phyloP scores from a whole-genome alignment of 129 eudicot genomes.

The Helichrysum umbraculigerum region DNA sequence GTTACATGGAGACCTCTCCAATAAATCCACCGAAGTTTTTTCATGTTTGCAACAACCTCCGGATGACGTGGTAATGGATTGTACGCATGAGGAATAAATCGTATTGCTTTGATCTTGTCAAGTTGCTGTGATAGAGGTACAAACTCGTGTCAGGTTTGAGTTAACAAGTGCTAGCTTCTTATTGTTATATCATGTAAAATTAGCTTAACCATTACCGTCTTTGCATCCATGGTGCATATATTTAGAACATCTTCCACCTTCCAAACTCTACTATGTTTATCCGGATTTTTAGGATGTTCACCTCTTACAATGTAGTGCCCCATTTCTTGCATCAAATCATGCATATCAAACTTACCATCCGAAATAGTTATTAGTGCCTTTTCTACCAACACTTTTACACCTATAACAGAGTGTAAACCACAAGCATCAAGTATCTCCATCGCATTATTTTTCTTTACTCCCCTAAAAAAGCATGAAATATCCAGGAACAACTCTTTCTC shows the following conservation, averaged over 20 bases:
- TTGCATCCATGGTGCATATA: neutral
- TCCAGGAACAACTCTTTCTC: neutral
- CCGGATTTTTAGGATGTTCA: neutral
- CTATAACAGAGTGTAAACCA: neutral
- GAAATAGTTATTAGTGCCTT: neutral
- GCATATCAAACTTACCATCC: neutral
- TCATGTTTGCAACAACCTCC: slow-evolving; percentile 20
- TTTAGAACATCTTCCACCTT: neutral
- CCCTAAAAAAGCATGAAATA: neutral
- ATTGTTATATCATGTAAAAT: too few relatives aligned
- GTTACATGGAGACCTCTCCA: neutral
- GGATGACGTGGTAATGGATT: neutral
- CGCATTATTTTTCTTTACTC: neutral
- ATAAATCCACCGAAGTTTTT: slow-evolving; percentile 16
- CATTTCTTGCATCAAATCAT: neutral
- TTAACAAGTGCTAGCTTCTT: neutral
- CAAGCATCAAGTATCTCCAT: neutral
- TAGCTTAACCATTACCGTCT: neutral
- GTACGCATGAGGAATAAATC: neutral
- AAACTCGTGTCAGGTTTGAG: neutral
- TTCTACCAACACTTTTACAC: neutral
- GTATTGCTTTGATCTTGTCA: slow-evolving; percentile 17
- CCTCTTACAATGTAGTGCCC: neutral
- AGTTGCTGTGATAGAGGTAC: slow-evolving; percentile 4
- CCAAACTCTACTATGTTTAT: neutral